Base-by-base conservation (phyloP, 768 basidiomycete genomes). In the Kwoniella heveanensis region DNA sequence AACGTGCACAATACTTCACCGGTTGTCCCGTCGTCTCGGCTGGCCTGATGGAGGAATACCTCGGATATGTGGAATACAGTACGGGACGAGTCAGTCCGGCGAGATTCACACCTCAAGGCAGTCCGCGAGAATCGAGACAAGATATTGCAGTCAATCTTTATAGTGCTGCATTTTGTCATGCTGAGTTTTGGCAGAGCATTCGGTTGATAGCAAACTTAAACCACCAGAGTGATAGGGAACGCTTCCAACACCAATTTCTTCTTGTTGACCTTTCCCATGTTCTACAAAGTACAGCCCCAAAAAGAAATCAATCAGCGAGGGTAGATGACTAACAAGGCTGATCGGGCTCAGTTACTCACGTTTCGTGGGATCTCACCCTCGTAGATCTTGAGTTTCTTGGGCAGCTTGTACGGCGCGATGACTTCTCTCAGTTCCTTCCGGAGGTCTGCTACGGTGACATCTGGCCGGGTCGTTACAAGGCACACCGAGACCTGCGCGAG, bases 191-290 rank as follows among this genome's bases (percentile, higher is more conserved):
- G n/a, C n/a, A n/a, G n/a, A n/a, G n/a, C n/a, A n/a, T n/a, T n/a
- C n/a, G n/a, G n/a, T n/a, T n/a, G n/a, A n/a, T n/a, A n/a, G n/a
- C n/a, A n/a, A n/a, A n/a, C n/a, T n/a, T n/a, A n/a, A n/a, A n/a
- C 25, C 29, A 13, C 29, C 4, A 22, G 21, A 32, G 22, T 50
- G 39, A 50, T 32, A 10, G 64, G 65, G 49, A 66, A 66, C 1
- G 65, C 65, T 21, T 66, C 59, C 60, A 60, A 27, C 0, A 63
- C 62, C 46, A 60, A 37, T 44, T 51, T 50, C 55, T 68, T 68
- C 56, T 68, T 68, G 25, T 64, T 58, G 25, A 68, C 62, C 48
- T 68, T 68, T 25, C 67, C 67, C 67, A 68, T 68, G 32, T 55
- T 60, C 65, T 66, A 44, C 26, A 32, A 32, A 6, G 32, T 32